Evolutionary conservation across 768 basidiomycete genomes (phyloP).

Genomic region (Boletellus ananiceps): DNA sequence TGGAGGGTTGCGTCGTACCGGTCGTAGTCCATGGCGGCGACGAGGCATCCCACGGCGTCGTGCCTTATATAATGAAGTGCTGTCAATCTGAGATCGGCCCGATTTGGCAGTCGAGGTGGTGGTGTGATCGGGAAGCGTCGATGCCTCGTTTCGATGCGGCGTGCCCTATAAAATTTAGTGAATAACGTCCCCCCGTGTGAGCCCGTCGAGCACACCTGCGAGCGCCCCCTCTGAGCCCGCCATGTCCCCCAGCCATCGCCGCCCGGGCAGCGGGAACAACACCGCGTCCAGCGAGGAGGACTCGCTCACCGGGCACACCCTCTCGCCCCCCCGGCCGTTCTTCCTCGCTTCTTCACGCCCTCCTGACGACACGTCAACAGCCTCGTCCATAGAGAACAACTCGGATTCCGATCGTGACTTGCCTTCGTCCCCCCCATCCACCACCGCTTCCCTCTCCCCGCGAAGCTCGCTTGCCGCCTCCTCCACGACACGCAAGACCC

Average conservation of each 20-base stretch:
- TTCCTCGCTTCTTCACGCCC: slow-evolving; percentile 28
- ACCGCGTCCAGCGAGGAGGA: slow-evolving; percentile 27
- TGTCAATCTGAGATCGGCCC: slow-evolving; percentile 14
- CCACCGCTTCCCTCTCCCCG: slow-evolving; percentile 7
- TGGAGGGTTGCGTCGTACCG: slow-evolving; percentile 30
- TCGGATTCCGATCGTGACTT: slow-evolving; percentile 30
- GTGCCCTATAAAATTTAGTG: slow-evolving; percentile 1
- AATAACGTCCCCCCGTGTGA: neutral
- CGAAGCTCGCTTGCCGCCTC: slow-evolving; percentile 12
- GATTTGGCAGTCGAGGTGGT: slow-evolving; percentile 2
- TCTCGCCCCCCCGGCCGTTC: slow-evolving; percentile 33
- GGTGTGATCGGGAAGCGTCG: neutral
- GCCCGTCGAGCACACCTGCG: neutral
- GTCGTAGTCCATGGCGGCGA: slow-evolving; percentile 31
- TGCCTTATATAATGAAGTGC: slow-evolving; percentile 7
- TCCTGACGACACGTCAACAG: slow-evolving; percentile 17
- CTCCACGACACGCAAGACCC: slow-evolving; percentile 13
- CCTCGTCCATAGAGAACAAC: slow-evolving; percentile 22
- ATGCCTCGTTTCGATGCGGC: slow-evolving; percentile 7
- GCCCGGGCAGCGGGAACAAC: slow-evolving; percentile 11
- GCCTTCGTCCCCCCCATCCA: slow-evolving; percentile 17
- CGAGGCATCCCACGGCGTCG: neutral
- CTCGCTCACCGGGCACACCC: slow-evolving; percentile 13
- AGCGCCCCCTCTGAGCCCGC: neutral
- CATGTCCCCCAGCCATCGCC: slow-evolving; percentile 14